Conservation (phyloP, 345 rosid genomes). For the Eucalyptus erythrocorys region DNA sequence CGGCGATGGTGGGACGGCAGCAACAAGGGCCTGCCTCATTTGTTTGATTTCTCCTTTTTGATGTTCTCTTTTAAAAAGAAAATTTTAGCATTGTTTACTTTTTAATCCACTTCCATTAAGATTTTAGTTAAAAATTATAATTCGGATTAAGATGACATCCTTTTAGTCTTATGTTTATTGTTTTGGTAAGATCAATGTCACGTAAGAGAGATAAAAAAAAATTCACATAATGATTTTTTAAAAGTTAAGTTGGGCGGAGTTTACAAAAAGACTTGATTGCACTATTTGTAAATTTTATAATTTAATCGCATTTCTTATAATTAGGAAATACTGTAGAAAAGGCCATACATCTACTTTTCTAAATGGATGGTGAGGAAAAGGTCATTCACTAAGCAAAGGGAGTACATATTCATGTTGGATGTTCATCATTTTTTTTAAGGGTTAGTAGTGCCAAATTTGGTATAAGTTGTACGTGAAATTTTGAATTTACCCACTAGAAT, state of each 20-base stretch:
- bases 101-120: neutral
- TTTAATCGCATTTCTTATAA: neutral
- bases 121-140: neutral
- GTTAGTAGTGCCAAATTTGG: accelerated
- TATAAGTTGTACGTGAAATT: no score
- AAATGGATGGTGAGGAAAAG: no score
- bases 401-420: no score
- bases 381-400: no score
- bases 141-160: neutral
- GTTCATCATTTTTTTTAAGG: no score
- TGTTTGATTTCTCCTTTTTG: neutral
- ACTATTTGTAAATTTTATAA: neutral
- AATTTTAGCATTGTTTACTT: neutral
- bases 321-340: neutral
- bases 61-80: neutral
- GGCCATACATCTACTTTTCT: neutral
- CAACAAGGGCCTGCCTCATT: neutral
- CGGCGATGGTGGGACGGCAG: neutral
- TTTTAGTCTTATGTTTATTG: neutral
- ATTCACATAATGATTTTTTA: neutral
- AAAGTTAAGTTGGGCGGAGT: neutral
- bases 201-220: neutral
- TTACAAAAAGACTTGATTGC: neutral
- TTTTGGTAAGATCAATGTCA: neutral
- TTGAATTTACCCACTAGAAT: accelerated